phyloP scores from a whole-genome alignment of 2,329 filamentous ascomycete species.

The Hypoxylon sp. region DNA sequence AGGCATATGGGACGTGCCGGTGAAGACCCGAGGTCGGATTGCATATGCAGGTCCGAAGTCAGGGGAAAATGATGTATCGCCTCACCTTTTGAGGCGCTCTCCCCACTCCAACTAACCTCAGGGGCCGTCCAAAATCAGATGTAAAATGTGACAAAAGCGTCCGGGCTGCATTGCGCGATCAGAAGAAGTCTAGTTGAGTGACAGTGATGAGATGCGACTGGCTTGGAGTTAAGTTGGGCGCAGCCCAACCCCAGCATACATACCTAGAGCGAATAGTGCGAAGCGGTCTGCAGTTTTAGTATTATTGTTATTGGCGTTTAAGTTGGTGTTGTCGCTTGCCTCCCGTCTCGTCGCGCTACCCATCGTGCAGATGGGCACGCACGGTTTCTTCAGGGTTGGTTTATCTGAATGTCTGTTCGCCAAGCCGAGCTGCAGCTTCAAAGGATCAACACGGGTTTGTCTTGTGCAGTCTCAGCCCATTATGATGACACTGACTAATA shows the following conservation, averaged over 20 bases:
- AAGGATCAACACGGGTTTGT: slow-evolving; percentile 18
- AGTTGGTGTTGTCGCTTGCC: slow-evolving; percentile 3
- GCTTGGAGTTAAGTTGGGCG: slow-evolving; percentile 16
- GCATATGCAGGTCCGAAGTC: slow-evolving; percentile 43
- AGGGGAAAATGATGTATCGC: slow-evolving; percentile 43
- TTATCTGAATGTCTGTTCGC: slow-evolving; percentile 31
- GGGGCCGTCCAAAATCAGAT: slow-evolving; percentile 38
- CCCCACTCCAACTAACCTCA: slow-evolving; percentile 34
- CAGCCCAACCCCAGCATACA: slow-evolving; percentile 27
- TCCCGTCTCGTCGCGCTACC: slow-evolving; percentile 26
- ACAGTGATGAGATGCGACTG: slow-evolving; percentile 29
- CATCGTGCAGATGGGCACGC: slow-evolving; percentile 31
- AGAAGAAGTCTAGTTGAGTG: slow-evolving; percentile 35
- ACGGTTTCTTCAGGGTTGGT: slow-evolving; percentile 23
- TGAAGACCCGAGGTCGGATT: slow-evolving; percentile 41
- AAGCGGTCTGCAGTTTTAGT: slow-evolving; percentile 20
- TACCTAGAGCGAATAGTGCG: slow-evolving; percentile 21
- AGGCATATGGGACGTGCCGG: slow-evolving; percentile 23
- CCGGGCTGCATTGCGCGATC: slow-evolving; percentile 36
- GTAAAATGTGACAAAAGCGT: slow-evolving; percentile 39
- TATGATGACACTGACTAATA: slow-evolving; percentile 2
- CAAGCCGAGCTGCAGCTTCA: slow-evolving; percentile 15
- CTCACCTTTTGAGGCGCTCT: slow-evolving; percentile 31
- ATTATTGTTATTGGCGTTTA: neutral
- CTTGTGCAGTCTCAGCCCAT: slow-evolving; percentile 2